phyloP scores from a whole-genome alignment of 805 yeast species.

The Wickerhamomyces subpelliculosus region DNA sequence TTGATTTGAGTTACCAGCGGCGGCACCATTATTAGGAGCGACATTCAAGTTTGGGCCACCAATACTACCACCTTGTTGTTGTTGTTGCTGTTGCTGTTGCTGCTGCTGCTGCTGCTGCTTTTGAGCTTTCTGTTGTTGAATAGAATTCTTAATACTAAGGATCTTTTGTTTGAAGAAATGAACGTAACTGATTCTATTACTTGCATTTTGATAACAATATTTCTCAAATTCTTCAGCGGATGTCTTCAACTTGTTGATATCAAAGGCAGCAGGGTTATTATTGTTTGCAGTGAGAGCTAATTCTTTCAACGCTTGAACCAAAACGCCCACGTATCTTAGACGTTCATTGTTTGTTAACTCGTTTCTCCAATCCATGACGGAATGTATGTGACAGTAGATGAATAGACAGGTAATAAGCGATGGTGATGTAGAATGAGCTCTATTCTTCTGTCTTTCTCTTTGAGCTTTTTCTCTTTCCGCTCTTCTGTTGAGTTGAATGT shows the following conservation, averaged over 20 bases:
- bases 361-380: conserved; percentile 21
- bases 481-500: too few relatives aligned
- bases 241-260: conserved; percentile 37
- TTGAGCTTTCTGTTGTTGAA: conserved; percentile 13
- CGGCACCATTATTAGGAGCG: background rate
- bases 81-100: conserved; percentile 7
- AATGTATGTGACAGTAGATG: background rate
- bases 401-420: too few relatives aligned
- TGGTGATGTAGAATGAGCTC: background rate
- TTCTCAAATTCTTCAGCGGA: conserved; percentile 70
- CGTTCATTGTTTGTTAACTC: conserved; percentile 18
- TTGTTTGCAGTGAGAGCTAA: conserved; percentile 11
- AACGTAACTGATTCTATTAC: conserved; percentile 51
- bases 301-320: conserved; percentile 18
- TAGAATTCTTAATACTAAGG: conserved; percentile 16
- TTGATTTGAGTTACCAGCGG: conserved; percentile 15
- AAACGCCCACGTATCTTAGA: conserved; percentile 15
- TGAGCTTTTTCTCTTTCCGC: background rate
- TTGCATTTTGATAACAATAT: conserved; percentile 52
- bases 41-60: background rate
- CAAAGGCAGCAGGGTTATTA: conserved; percentile 14
- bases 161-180: conserved; percentile 31
- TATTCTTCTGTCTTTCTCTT: background rate
- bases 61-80: conserved; percentile 9
- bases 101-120: conserved; percentile 13